A percentile compares a stretch with the other conserved stretches of the same genome.
Conservation (phyloP, 192 early-diverging fungal genomes). For the Backusella sp. region DNA sequence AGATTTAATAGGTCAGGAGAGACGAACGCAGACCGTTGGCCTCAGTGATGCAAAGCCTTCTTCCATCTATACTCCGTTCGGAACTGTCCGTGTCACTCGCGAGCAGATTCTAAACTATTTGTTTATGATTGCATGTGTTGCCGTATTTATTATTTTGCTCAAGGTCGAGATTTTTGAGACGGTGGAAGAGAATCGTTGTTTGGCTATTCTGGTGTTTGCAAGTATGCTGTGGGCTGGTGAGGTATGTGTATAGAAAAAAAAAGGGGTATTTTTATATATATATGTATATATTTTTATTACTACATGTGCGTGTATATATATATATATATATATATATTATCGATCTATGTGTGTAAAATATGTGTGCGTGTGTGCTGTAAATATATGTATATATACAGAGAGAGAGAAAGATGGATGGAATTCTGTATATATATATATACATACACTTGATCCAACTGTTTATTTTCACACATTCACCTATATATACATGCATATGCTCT, state of each 20-base stretch:
- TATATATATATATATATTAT: background rate
- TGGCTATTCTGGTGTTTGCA: constrained; percentile 89
- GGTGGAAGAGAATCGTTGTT: constrained; percentile 83
- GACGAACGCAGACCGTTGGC: constrained; percentile 73
- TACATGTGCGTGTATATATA: background rate
- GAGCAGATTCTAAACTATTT: constrained; percentile 44
- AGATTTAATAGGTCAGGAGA: constrained; percentile 92
- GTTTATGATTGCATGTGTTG: constrained; percentile 48
- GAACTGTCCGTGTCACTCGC: constrained; percentile 43
- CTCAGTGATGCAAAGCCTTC: constrained; percentile 37
- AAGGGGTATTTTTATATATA: background rate
- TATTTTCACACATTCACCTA: background rate
- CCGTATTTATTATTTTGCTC: constrained; percentile 60
- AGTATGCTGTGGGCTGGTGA: constrained; percentile 93
- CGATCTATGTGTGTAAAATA: background rate
- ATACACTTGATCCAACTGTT: background rate
- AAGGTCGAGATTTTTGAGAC: constrained; percentile 61
- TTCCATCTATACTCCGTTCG: constrained; percentile 46
- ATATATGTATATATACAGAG: background rate
- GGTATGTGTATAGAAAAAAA: constrained; percentile 39
- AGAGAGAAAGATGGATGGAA: background rate
- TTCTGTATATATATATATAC: background rate
- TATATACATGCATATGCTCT: background rate
- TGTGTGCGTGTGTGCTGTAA: background rate
- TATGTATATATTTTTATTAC: background rate